Base-by-base conservation (phyloP, 1,284 basidiomycete species). In the Pascua sp. region DNA sequence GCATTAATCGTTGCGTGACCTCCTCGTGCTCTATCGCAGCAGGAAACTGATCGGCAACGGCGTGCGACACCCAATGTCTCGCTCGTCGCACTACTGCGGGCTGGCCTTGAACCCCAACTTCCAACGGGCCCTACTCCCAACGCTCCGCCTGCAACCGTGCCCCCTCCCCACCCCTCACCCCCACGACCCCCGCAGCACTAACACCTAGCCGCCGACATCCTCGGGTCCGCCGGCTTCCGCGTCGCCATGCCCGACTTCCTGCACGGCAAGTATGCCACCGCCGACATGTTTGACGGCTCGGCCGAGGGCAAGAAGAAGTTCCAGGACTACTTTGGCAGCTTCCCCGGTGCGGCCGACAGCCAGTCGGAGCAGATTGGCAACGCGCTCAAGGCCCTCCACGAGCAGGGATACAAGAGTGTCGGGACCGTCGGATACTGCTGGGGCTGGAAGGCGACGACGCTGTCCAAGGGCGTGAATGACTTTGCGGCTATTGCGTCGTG, bases 201-300 rank as follows among this genome's bases (percentile, higher is more conserved):
- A n/a, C n/a, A 44, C 13, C 47, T 65, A 73, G 77, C 73, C 55
- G 75, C 76, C 60, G 75, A 77, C 63, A 63, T 78, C 48, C 64
- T 77, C 50, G 68, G 68, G 55, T 75, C 71, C 40, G 73, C 64
- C 55, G 79, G 69, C 55, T 76, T 68, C 57, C 68, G 70, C 55
- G 74, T 80, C n/a, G 64, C 76, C 55, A 77, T 80, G 71, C 79
- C 78, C 47, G 79, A 81, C 66, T 77, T 79, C 62, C 69, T 80
- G 55, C 60, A 70, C 18, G 77, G 77, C 51, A 63, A 73, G 45
- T 72, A 72, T 36, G 73, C 73, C 62, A 70, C 72, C 8, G 57
- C 67, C 18, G 70, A 71, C 17, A 64, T 67, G 60, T 80, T 78
- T 65, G 59, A 47, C 58, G 52, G 51, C 42, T 24, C 47, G 43